These are phyloP conservation scores for Phylloporus sp. DNA, from an alignment of 768 basidiomycete species.

Conservation along the genomic window DNA sequence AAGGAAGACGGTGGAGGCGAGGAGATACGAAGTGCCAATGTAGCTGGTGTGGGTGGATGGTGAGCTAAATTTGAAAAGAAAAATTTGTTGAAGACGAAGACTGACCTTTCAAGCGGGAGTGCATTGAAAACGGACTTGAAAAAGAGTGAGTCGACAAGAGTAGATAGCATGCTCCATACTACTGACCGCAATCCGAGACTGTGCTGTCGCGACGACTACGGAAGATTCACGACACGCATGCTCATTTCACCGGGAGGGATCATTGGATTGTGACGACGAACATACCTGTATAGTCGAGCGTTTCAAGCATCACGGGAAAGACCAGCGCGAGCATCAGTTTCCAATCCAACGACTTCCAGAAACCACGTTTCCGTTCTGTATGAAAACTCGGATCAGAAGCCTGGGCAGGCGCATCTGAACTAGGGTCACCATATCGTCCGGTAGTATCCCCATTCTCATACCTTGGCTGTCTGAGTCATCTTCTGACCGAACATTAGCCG, in stretches of 20 bases:
- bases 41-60: constrained; percentile 27
- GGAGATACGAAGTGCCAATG: constrained; percentile 46
- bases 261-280: background rate
- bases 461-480: constrained; percentile 1
- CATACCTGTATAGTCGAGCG: constrained; percentile 28
- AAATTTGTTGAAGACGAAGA: background rate
- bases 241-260: background rate
- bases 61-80: background rate
- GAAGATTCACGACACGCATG: background rate
- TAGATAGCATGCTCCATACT: background rate
- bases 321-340: constrained; percentile 32
- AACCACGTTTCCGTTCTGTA: constrained; percentile 11
- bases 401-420: constrained; percentile 1
- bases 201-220: constrained; percentile 48
- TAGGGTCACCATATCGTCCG: background rate
- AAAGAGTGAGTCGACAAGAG: background rate
- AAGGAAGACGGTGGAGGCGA: constrained; percentile 49
- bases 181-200: constrained; percentile 45
- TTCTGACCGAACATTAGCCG: background rate
- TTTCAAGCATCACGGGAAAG: constrained; percentile 41
- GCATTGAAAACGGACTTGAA: constrained; percentile 28
- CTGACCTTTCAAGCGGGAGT: constrained; percentile 24
- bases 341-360: constrained; percentile 28
- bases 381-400: background rate
- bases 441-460: background rate